phyloP scores from a whole-genome alignment of 2,329 filamentous ascomycete species.

The Plectosphaerella cucumerina region DNA sequence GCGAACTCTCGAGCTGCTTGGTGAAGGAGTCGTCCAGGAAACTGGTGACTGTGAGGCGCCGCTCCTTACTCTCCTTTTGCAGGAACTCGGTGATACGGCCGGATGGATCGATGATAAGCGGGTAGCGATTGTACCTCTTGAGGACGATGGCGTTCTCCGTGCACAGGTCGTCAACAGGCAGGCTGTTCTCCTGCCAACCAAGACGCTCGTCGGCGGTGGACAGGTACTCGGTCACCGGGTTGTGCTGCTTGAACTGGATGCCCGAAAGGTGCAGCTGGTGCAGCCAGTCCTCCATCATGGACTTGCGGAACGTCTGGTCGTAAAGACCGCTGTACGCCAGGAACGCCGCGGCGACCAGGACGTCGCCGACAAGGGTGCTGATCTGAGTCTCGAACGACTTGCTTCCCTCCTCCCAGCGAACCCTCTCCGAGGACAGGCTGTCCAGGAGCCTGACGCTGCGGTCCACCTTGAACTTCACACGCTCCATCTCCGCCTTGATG shows the following conservation, averaged over 20 bases:
- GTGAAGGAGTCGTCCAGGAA: slow-evolving; percentile 98
- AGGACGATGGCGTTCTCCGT: slow-evolving; percentile 98
- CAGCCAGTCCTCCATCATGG: slow-evolving; percentile 97
- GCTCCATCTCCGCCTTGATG: slow-evolving; percentile 95
- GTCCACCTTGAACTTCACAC: slow-evolving; percentile 97
- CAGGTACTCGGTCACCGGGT: slow-evolving; percentile 92
- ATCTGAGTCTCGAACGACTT: slow-evolving; percentile 98
- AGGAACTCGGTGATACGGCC: slow-evolving; percentile 92
- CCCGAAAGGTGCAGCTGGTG: slow-evolving; percentile 91
- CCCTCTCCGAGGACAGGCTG: slow-evolving; percentile 89
- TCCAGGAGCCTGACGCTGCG: slow-evolving; percentile 91
- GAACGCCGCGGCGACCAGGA: slow-evolving; percentile 94
- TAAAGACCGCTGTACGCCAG: slow-evolving; percentile 95
- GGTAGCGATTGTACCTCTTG: slow-evolving; percentile 97
- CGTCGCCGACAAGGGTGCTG: slow-evolving; percentile 91
- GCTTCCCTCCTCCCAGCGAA: slow-evolving; percentile 94
- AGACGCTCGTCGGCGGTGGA: slow-evolving; percentile 94
- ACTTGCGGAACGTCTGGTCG: slow-evolving; percentile 96
- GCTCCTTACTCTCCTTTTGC: slow-evolving; percentile 89
- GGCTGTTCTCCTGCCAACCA: slow-evolving; percentile 87
- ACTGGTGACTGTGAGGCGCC: slow-evolving; percentile 91
- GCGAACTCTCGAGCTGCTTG: slow-evolving; percentile 93
- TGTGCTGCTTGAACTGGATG: slow-evolving; percentile 87
- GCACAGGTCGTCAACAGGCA: slow-evolving; percentile 95
- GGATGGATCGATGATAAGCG: slow-evolving; percentile 96